Percentiles rank a stretch among this genome's conserved stretches.
phyloP scores from a whole-genome alignment of 208 protist genomes.

The Crithidia bombi region DNA sequence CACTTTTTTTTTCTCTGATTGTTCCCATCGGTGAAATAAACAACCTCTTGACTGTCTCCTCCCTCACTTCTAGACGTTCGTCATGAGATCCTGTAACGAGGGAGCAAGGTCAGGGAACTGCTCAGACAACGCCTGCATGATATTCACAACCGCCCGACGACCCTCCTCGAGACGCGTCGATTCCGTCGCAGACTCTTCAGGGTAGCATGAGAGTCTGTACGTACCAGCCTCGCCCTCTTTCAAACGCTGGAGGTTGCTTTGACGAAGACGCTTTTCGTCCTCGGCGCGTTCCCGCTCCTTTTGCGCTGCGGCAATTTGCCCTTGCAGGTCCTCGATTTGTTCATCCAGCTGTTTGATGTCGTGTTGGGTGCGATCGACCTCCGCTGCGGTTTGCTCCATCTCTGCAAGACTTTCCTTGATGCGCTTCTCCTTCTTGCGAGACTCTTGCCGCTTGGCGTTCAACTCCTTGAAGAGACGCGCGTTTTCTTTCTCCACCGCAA shows the following conservation, averaged over 20 bases:
- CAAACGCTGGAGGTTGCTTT: slow-evolving; percentile 80
- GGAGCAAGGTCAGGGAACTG: slow-evolving; percentile 76
- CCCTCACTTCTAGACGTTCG: slow-evolving; percentile 34
- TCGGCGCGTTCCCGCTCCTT: slow-evolving; percentile 73
- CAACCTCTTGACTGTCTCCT: neutral
- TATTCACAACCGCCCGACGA: slow-evolving; percentile 52
- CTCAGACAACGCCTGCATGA: slow-evolving; percentile 75
- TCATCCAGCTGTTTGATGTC: slow-evolving; percentile 76
- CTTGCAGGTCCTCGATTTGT: slow-evolving; percentile 74
- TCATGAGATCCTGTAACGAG: slow-evolving; percentile 72
- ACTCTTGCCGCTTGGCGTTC: slow-evolving; percentile 85
- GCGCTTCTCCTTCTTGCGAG: slow-evolving; percentile 71
- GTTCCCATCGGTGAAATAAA: neutral
- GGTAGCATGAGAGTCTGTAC: slow-evolving; percentile 80
- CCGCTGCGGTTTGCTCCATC: slow-evolving; percentile 75
- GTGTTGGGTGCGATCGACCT: slow-evolving; percentile 74
- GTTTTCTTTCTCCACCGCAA: slow-evolving; percentile 89
- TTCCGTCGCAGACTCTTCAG: slow-evolving; percentile 62
- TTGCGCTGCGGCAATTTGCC: slow-evolving; percentile 51
- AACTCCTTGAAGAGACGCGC: slow-evolving; percentile 88
- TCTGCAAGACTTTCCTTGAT: slow-evolving; percentile 86
- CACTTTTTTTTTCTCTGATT: neutral
- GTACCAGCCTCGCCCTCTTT: slow-evolving; percentile 83
- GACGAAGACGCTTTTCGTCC: slow-evolving; percentile 82
- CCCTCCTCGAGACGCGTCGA: slow-evolving; percentile 66